These are phyloP conservation scores for Ceratobasidium papillatum DNA, from an alignment of 1,284 basidiomycete genomes.

Conservation along the genomic window DNA sequence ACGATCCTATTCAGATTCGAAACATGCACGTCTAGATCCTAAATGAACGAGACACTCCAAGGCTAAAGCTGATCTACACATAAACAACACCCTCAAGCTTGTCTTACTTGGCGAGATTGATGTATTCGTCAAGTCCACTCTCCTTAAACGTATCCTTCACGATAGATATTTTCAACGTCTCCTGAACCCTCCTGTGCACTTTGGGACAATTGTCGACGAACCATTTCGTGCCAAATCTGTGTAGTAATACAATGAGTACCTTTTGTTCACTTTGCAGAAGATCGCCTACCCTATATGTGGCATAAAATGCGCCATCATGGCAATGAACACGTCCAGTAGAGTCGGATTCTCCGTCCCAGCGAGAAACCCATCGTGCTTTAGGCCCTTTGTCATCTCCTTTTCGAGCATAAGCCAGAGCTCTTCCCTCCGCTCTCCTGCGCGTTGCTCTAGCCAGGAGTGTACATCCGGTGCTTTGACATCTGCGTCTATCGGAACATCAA, in stretches of 20 bases:
- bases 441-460: constrained; percentile 14
- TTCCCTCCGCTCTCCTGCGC: not conserved
- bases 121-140: not conserved
- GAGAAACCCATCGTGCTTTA: constrained; percentile 3
- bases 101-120: not conserved
- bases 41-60: too few species aligned
- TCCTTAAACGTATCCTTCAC: not conserved
- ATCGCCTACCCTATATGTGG: constrained; percentile 13
- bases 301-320: constrained; percentile 27
- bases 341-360: constrained; percentile 28
- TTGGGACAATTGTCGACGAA: not conserved
- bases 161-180: not conserved
- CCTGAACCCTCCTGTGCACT: not conserved
- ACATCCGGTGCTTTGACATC: not conserved
- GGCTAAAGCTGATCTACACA: too few species aligned
- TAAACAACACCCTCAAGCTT: not conserved
- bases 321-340: constrained; percentile 16
- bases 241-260: too few species aligned
- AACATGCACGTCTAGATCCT: too few species aligned
- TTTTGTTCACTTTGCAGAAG: not conserved
- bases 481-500: constrained; percentile 27
- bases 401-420: constrained; percentile 35
- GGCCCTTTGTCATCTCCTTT: not conserved
- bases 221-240: not conserved
- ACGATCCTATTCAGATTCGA: too few species aligned